Percentiles rank a stretch among this genome's conserved stretches.
These are phyloP conservation scores for Macrophomina pseudophaseolina DNA, from an alignment of 2,329 filamentous ascomycete species.

Conservation along the genomic window DNA sequence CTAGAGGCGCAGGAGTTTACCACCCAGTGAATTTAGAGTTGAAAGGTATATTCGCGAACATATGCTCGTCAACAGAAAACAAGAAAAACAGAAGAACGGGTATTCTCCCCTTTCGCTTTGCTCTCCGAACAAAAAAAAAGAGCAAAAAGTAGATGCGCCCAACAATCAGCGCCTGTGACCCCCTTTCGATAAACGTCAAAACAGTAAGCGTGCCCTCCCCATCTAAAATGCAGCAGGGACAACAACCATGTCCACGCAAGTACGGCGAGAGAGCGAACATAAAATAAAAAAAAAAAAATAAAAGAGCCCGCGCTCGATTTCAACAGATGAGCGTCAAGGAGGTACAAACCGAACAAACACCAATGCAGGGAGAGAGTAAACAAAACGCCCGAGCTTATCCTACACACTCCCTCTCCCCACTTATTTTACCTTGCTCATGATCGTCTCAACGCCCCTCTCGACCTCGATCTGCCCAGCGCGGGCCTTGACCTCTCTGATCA, in stretches of 20 bases:
- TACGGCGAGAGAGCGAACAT: background rate
- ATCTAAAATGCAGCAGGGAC: background rate
- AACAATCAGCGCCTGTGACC: background rate
- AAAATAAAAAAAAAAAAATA: background rate
- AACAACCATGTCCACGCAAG: background rate
- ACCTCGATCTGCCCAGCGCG: conserved; percentile 85
- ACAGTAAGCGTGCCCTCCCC: background rate
- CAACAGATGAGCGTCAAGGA: too few species aligned
- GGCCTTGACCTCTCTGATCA: conserved; percentile 87
- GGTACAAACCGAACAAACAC: too few species aligned
- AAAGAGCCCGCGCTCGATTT: background rate
- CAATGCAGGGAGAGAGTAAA: too few species aligned
- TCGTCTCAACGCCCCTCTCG: conserved; percentile 81
- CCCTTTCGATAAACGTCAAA: background rate
- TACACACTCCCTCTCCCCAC: background rate
- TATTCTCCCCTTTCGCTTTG: background rate
- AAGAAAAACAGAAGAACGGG: background rate
- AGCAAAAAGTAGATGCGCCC: background rate
- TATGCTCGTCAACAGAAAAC: too few species aligned
- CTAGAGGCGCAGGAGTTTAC: too few species aligned
- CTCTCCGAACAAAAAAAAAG: too few species aligned
- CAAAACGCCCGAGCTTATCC: background rate
- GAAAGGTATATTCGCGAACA: background rate
- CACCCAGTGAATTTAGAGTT: too few species aligned
- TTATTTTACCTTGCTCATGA: conserved; percentile 90